These are phyloP conservation scores for Nicotiana otophora DNA, from an alignment of 257 asterid species.

Conservation along the genomic window DNA sequence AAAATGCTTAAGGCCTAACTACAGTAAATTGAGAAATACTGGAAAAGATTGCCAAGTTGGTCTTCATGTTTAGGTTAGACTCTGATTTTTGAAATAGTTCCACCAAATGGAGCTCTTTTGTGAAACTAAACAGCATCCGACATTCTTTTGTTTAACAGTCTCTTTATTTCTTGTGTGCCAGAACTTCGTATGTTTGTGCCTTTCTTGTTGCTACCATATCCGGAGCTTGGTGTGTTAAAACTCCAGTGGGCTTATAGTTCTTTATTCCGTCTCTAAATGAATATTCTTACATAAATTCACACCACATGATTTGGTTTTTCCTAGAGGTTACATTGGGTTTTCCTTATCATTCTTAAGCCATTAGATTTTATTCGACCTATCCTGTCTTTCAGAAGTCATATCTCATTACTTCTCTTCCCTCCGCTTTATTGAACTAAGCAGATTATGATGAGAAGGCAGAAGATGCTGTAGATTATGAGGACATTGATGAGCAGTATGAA, in stretches of 20 bases:
- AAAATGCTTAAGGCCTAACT: not conserved
- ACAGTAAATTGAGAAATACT: not conserved
- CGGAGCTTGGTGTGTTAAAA: not conserved
- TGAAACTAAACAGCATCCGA: not conserved
- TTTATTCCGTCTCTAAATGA: not conserved
- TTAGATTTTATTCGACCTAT: not conserved
- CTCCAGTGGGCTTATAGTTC: not conserved
- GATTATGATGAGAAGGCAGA: slow-evolving; percentile 93
- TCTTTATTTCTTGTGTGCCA: not conserved
- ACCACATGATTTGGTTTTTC: not conserved
- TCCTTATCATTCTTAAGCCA: slow-evolving; percentile 7
- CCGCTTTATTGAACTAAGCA: slow-evolving; percentile 24
- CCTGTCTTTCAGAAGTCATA: slow-evolving; percentile 7
- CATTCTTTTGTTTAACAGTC: not conserved
- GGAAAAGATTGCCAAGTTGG: not conserved
- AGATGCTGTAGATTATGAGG: slow-evolving; percentile 97
- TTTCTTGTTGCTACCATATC: not conserved
- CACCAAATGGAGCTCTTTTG: not conserved
- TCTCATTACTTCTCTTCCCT: slow-evolving; percentile 18
- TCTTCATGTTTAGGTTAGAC: not conserved
- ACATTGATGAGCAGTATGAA: slow-evolving; percentile 93
- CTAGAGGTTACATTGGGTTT: not conserved
- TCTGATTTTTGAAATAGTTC: not conserved
- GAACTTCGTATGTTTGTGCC: not conserved
- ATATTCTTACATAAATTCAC: not conserved